Conservation (phyloP, 1,139 yeast species). For the Magnusiomyces paraingens region DNA sequence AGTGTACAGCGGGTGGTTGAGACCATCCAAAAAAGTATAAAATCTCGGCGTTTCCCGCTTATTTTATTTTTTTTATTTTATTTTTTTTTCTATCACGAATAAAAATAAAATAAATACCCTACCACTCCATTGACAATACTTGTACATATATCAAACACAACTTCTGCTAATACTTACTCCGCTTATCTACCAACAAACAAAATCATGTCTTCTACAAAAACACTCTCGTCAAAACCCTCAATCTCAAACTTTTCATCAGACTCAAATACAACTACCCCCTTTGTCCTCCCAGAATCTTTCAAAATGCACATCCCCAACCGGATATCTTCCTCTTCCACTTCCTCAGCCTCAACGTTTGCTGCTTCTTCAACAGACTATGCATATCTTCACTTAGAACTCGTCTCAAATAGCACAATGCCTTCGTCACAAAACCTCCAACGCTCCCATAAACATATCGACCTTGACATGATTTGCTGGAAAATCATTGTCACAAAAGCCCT, state of each 20-base stretch:
- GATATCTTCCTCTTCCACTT: no score
- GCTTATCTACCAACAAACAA: not conserved
- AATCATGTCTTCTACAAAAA: not conserved
- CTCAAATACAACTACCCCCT: not conserved
- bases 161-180: not conserved
- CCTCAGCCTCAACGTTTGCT: conserved; percentile 13
- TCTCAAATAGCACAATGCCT: not conserved
- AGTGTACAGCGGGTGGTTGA: no score
- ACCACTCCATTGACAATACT: no score
- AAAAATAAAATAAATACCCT: no score
- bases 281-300: conserved; percentile 2
- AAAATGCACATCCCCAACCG: not conserved
- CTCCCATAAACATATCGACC: conserved; percentile 5
- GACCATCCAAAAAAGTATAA: no score
- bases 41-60: no score
- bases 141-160: no score
- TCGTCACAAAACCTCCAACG: not conserved
- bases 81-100: no score
- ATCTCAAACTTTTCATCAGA: not conserved
- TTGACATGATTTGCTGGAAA: conserved; percentile 42
- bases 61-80: no score
- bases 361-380: conserved; percentile 35
- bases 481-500: conserved; percentile 34
- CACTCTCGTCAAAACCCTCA: conserved; percentile 4
- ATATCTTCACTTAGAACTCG: conserved; percentile 32